Evolutionary conservation across 2,329 filamentous ascomycete genomes (phyloP), one percentile per base, ranked within the genome.

Genomic region (Alternaria gansuensis): DNA sequence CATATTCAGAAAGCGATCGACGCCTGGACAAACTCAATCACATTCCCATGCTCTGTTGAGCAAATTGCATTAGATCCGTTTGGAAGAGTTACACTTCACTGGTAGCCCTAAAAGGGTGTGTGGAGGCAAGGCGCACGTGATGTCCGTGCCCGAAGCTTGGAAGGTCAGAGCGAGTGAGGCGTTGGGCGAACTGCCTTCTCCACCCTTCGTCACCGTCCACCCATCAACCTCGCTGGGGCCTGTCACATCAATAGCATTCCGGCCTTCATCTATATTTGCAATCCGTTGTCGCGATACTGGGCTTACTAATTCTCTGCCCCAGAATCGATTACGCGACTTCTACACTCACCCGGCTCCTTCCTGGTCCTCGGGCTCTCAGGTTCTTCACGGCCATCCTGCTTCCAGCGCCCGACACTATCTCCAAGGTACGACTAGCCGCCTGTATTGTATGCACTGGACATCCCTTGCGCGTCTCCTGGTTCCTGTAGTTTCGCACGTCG

Each of bases 341-440:
- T 62, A 57, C 60, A 62, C 64, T 55, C 53, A 51, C 40, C 50
- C 59, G 54, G 51, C 51, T 57, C 39, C 39, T 51, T 54, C 64
- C 57, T 66, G 63, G 65, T 62, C 57, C 56, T 65, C 49, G 43
- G 66, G 59, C 63, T 58, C 57, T 66, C 59, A 67, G 66, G 57
- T 61, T 62, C 53, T 60, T 60, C 60, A 63, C 65, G 52, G 64
- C 61, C 62, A 55, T 51, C 59, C 56, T 65, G 50, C 59, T 62
- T 44, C 58, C 63, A 63, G 60, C 62, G 56, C 63, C 54, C 61
- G 33, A 44, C 40, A 44, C 57, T 59, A 55, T 63, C 51, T 59
- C 69, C 69, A 71, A 71, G 69, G 69, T 71, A 71, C 69, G 69
- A 69, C 66, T 51, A 61, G 57, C 54, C 61, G 65, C 66, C 66